These are phyloP conservation scores for Boletus pseudopeckii DNA, from an alignment of 768 basidiomycete species.

Conservation along the genomic window DNA sequence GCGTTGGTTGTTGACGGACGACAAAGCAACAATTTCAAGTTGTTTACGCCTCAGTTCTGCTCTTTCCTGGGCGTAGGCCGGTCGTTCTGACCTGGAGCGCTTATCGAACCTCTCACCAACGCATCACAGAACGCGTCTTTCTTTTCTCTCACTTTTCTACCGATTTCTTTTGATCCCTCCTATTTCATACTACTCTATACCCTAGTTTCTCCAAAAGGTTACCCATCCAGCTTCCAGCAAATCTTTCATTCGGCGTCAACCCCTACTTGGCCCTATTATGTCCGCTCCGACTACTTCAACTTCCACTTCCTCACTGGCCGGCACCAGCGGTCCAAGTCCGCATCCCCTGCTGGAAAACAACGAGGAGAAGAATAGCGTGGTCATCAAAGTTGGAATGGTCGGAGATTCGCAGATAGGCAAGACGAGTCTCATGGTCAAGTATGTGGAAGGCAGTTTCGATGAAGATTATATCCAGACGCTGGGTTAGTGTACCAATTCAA, in stretches of 20 bases:
- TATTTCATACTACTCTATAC: constrained; percentile 27
- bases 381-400: constrained; percentile 99
- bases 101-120: constrained; percentile 35
- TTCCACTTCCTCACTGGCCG: constrained; percentile 40
- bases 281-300: constrained; percentile 50
- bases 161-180: constrained; percentile 27
- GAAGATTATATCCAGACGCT: constrained; percentile 99
- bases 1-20: constrained; percentile 37
- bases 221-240: constrained; percentile 11
- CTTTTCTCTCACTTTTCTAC: constrained; percentile 35
- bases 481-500: constrained; percentile 47
- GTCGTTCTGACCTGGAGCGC: constrained; percentile 32
- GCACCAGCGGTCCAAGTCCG: constrained; percentile 52
- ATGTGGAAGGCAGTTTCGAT: constrained; percentile 97
- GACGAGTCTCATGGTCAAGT: constrained; percentile 99
- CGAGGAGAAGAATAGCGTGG: constrained; percentile 85
- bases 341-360: constrained; percentile 53
- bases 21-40: constrained; percentile 27
- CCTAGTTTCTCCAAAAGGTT: constrained; percentile 23
- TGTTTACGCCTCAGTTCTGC: constrained; percentile 27
- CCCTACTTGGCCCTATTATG: constrained; percentile 33
- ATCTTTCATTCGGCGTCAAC: constrained; percentile 19
- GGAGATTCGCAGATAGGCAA: constrained; percentile 99
- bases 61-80: constrained; percentile 29
- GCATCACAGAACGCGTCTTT: constrained; percentile 36